Base-by-base conservation (phyloP, 2,329 filamentous ascomycete genomes). In the Massarina eburnea region DNA sequence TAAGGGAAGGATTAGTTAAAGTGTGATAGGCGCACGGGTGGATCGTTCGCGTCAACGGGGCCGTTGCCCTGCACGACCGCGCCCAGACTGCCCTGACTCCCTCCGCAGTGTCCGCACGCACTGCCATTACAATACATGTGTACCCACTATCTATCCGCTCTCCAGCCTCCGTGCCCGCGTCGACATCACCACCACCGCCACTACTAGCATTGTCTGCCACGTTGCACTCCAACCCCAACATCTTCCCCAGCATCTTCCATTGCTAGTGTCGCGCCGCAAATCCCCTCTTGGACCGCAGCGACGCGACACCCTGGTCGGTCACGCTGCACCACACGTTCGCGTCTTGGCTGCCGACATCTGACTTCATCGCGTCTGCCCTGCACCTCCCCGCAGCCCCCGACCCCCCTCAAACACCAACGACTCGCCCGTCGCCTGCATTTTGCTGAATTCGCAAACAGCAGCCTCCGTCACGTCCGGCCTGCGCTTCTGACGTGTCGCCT, bases 401-500 rank as follows among this genome's bases (percentile, higher is more conserved):
- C 8, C 8, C 17, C 17, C 17, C 39, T 43, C 54, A 41, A 44
- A 40, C 41, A 14, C 34, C 26, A 19, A 38, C 20, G 41, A 40
- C 45, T 43, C 45, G 44, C 48, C 37, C 39, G 32, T 21, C 39
- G 33, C 29, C 40, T 27, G 34, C 45, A 33, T 24, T 35, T 19
- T 19, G 26, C 26, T 10, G 45, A 46, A 18, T 32, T 20, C 40
- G 48, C 49, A 48, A 49, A 43, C 45, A 39, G 27, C 47, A 39
- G 22, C 19, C 27, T 30, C 14, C 35, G 39, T 40, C 42, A 49
- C 43, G 39, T 45, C 45, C 45, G 41, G 38, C 26, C 55, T 48
- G 52, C 53, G 43, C 45, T 50, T 52, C 50, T 59, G 55, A 61
- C 58, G 57, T 64, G 62, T 65, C 57, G 55, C 49, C 50, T 49